phyloP scores from a whole-genome alignment of 2,329 filamentous ascomycete genomes.

The Albifimbria verrucaria region DNA sequence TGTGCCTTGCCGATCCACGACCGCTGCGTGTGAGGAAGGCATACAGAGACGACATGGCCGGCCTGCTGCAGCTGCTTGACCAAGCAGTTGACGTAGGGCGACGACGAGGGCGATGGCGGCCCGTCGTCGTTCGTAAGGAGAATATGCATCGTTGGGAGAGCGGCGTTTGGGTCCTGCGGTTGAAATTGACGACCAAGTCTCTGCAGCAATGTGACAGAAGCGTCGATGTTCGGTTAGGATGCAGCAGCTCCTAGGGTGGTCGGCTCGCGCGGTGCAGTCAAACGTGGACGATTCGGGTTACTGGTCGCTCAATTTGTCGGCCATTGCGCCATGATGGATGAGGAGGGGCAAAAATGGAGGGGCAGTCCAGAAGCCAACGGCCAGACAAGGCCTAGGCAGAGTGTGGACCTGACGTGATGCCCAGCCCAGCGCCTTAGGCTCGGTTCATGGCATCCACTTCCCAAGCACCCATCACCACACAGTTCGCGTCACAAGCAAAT shows the following conservation, averaged over 20 bases:
- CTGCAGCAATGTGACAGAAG: too few species aligned
- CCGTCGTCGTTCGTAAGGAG: slow-evolving; percentile 77
- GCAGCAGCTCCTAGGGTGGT: too few species aligned
- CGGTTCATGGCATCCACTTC: too few species aligned
- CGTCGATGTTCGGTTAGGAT: too few species aligned
- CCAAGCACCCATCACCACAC: too few species aligned
- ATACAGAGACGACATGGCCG: slow-evolving; percentile 86
- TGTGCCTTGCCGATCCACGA: slow-evolving; percentile 99
- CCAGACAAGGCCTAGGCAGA: too few species aligned
- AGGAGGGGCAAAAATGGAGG: neutral
- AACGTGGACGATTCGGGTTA: too few species aligned
- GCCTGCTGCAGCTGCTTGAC: slow-evolving; percentile 66
- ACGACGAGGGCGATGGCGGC: slow-evolving; percentile 72
- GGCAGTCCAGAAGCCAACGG: neutral
- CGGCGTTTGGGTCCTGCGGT: neutral
- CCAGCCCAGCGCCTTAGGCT: neutral
- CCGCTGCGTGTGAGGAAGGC: slow-evolving; percentile 85
- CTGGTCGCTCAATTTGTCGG: too few species aligned
- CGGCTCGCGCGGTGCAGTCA: too few species aligned
- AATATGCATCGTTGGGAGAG: slow-evolving; percentile 50
- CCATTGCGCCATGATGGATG: too few species aligned
- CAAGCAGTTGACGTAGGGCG: slow-evolving; percentile 75
- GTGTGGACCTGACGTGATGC: neutral
- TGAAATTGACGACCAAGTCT: too few species aligned
- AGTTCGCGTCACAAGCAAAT: too few species aligned